Percentiles rank a stretch among this genome's conserved stretches.
Evolutionary conservation across 352 stramenopile genomes (phyloP).

Genomic region (Phytophthora cryptogea): DNA sequence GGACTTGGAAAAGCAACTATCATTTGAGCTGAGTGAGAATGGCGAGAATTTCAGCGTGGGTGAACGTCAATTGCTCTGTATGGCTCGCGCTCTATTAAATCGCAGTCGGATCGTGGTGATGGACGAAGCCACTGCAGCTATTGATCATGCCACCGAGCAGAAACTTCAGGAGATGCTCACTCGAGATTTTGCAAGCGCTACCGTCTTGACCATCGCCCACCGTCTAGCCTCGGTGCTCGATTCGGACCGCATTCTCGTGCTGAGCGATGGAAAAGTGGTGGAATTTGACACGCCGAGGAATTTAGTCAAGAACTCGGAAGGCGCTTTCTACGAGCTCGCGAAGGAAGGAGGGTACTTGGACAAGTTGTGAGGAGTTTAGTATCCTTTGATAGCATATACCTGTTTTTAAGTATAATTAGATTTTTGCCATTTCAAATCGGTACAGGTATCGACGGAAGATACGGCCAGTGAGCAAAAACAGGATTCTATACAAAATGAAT

Average conservation of each 20-base stretch:
- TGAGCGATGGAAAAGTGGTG: conserved; percentile 78
- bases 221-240: conserved; percentile 90
- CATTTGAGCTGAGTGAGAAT: conserved; percentile 48
- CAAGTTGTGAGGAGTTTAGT: conserved; percentile 2
- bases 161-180: conserved; percentile 77
- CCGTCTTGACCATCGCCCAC: conserved; percentile 95
- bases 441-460: no score
- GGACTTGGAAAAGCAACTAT: conserved; percentile 24
- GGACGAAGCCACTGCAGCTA: conserved; percentile 92
- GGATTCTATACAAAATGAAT: no score
- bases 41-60: conserved; percentile 62
- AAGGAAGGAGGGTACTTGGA: conserved; percentile 28
- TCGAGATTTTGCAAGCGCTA: conserved; percentile 84
- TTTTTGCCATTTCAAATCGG: no score
- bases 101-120: conserved; percentile 90
- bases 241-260: conserved; percentile 87
- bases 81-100: conserved; percentile 89
- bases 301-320: conserved; percentile 5
- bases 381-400: no score
- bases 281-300: conserved; percentile 85
- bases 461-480: no score
- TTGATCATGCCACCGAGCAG: conserved; percentile 60
- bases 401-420: no score
- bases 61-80: conserved; percentile 92
- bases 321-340: conserved; percentile 24